Evolutionary conservation across 306 rosid species (phyloP), one percentile per base, ranked within the genome.

Genomic region (Alnus rubra): DNA sequence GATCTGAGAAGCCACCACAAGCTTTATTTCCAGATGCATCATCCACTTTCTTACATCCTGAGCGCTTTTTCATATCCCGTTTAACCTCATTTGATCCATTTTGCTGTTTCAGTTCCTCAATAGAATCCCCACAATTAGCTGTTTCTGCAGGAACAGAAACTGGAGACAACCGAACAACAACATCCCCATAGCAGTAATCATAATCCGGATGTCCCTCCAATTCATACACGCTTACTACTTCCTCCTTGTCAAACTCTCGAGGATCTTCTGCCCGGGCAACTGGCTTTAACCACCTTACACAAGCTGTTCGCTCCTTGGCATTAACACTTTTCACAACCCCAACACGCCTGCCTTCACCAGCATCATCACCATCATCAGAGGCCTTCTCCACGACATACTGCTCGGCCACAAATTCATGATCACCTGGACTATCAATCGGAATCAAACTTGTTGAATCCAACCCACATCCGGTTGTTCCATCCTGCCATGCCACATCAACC

Each of bases 401-500:
- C 81, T 96, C 98, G 2, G 97, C 89, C 82, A 96, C 97, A 76
- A 96, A 96, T 88, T 96, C 99, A 77, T 96, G 99, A 84, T 93
- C 99, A 78, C 99, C 99, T 18, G 94, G 98, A 88, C 80, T 93
- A 79, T 90, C 98, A 35, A 90, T 81, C 10, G 99, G 99, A 88
- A 96, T 90, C 80, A 93, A 87, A 71, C 80, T 84, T 16, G 91
- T 90, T 70, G 98, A 91, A 81, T 75, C 81, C 76, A 89, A 76
- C 13, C 79, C 86, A 47, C 30, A 60, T 84, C 85, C 96, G 79
- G 74, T 84, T 18, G 75, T 85, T 70, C 99, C 98, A 91, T 93
- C 94, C 85, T 96, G 99, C 99, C 98, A 96, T 59, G 94, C 94
- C 76, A 96, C 94, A 82, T 96, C 97, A 78, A 96, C 93, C 73